A percentile compares a stretch with the other conserved stretches of the same genome.
These are phyloP conservation scores for Punctularia strigosozonata DNA, from an alignment of 768 basidiomycete species.

Conservation along the genomic window DNA sequence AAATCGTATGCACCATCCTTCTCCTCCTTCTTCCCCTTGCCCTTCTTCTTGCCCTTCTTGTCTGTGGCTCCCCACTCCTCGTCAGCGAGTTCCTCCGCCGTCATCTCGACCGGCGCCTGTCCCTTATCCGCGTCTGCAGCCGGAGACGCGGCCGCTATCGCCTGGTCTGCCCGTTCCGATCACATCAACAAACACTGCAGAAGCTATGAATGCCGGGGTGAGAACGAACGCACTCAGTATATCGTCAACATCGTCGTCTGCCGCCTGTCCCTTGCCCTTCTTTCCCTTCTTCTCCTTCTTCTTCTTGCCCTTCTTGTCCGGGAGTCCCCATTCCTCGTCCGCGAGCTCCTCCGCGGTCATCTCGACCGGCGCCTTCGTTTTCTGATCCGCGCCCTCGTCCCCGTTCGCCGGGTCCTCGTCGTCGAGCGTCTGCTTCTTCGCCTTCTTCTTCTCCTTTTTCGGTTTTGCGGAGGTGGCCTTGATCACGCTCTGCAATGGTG, in stretches of 20 bases:
- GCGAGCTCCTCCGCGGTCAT: conserved; percentile 63
- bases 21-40: conserved; percentile 15
- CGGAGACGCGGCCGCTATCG: conserved; percentile 14
- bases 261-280: conserved; percentile 27
- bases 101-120: conserved; percentile 36
- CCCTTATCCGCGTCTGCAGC: conserved; percentile 22
- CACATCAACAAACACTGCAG: too few species aligned
- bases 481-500: conserved; percentile 30
- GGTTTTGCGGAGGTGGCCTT: conserved; percentile 39
- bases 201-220: too few species aligned
- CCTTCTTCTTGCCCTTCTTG: conserved; percentile 43
- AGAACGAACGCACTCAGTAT: conserved; percentile 1
- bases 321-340: conserved; percentile 62
- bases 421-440: conserved; percentile 21
- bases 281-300: conserved; percentile 29
- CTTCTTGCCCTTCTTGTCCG: conserved; percentile 43
- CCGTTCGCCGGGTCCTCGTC: conserved; percentile 18
- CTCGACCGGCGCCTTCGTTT: conserved; percentile 31
- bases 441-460: conserved; percentile 47
- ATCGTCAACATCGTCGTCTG: conserved; percentile 25
- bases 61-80: conserved; percentile 53
- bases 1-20: conserved; percentile 7
- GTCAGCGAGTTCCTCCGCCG: conserved; percentile 68
- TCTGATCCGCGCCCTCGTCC: conserved; percentile 15
- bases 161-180: conserved; percentile 13